Base-by-base conservation (phyloP, 2,329 filamentous ascomycete genomes). In the Hymenoscyphus albidus region DNA sequence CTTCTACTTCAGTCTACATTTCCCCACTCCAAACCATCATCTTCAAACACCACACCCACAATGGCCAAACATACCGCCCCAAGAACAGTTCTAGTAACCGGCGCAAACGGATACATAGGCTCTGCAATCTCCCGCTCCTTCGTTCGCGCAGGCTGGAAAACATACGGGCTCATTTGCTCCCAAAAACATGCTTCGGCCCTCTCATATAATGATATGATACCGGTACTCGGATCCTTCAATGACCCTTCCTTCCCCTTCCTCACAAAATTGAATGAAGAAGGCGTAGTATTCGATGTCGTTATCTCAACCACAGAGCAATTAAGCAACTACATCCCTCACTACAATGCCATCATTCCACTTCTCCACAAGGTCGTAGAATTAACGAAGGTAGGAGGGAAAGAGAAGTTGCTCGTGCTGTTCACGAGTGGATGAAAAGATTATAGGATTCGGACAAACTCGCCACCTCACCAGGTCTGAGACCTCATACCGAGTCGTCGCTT, bases 401-500 rank as follows among this genome's bases (percentile, higher is more conserved):
- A 73, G 48, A 62, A 62, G 18, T 78, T 80, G 0, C 70, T 83
- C 0, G 77, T 83, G 4, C 75, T 83, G 2, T 78, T 78, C 70
- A 79, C 77, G 10, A 81, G 78, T 2, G 81, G 81, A 0, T 83
- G 81, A 71, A 83, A 83, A 64, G 81, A 83, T 70, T 83, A 83
- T 65, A 80, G 81, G 1, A 73, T 67, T 5, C 67, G 1, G 62
- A 60, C 5, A 14, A 54, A 31, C 63, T 75, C 0, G 75, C 80
- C 59, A 77, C 76, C 1, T 72, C 75, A 0, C 67, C 74, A 0
- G 71, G 65, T 0, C 74, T 82, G 3, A 66, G 68, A 7, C 77
- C 80, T 9, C 81, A 83, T 57, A 78, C 76, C 0, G 81, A 83
- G 68, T 68, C 74, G 0, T 79, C 78, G 0, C 77, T 78, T 0